These are phyloP conservation scores for Pleurotus citrinopileatus DNA, from an alignment of 768 basidiomycete genomes.

Conservation along the genomic window DNA sequence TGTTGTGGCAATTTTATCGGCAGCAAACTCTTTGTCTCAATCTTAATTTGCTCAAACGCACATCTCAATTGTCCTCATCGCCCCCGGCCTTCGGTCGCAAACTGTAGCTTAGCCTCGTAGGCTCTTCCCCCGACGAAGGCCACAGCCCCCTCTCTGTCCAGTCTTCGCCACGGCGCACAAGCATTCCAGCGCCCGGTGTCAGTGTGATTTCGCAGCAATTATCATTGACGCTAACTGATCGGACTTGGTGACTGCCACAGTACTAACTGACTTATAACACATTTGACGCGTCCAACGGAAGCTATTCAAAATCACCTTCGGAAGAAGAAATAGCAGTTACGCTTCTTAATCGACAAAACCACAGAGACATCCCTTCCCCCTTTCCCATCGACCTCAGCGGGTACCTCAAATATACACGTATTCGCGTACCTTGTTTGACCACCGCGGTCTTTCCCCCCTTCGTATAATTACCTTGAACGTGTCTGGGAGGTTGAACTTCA, in stretches of 20 bases:
- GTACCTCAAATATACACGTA: background rate
- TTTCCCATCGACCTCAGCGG: background rate
- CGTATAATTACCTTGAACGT: background rate
- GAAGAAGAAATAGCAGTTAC: background rate
- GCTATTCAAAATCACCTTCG: background rate
- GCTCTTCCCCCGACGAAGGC: too few species aligned
- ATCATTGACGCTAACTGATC: constrained; percentile 6
- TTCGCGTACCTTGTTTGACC: background rate
- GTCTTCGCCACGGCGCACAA: too few species aligned
- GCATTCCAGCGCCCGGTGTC: too few species aligned
- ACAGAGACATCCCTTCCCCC: background rate
- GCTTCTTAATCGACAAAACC: background rate
- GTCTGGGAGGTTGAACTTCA: background rate
- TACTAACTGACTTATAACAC: background rate
- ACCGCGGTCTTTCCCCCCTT: background rate
- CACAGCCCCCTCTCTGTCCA: too few species aligned
- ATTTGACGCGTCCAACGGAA: background rate
- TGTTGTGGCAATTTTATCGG: too few species aligned
- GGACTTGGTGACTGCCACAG: constrained; percentile 1
- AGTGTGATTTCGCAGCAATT: background rate
- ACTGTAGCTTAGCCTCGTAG: too few species aligned
- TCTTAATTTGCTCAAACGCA: too few species aligned
- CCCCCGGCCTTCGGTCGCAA: too few species aligned
- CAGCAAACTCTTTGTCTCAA: too few species aligned
- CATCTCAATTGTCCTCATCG: too few species aligned